Base-by-base conservation (phyloP, 495 filamentous ascomycete species). In the Neurospora sp. region DNA sequence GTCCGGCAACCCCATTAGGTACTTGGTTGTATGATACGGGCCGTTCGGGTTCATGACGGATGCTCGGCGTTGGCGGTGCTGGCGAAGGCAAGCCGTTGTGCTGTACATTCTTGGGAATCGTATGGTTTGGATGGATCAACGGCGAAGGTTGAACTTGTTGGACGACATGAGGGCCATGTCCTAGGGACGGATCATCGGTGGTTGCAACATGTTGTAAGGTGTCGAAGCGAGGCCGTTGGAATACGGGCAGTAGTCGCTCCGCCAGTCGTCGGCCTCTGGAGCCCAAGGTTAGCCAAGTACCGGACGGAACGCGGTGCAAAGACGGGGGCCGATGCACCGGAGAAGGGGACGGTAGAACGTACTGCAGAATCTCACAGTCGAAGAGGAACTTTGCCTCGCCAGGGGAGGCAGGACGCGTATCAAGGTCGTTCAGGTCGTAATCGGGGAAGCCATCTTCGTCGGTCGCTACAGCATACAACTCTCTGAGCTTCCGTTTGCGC, bases 401-500 rank as follows among this genome's bases (percentile, higher is more conserved):
- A 69, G 85, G 75, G 73, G 83, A 82, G 81, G 82, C 80, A 75
- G 89, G 74, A 38, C 78, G 80, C 82, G 81, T 89, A 82, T 84
- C 83, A 35, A 79, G 78, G 74, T 82, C 79, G 79, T 73, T 78
- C 72, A 81, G 80, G 77, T 82, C 83, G 76, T 80, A 77, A 77
- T 80, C 80, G 69, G 82, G 82, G 75, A 85, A 81, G 76, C 75
- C 81, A 80, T 84, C 80, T 70, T 82, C 75, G 78, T 83, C 84
- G 75, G 86, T 81, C 77, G 88, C 85, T 81, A 89, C 85, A 73
- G 86, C 83, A 84, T 90, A 94, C 77, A 97, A 88, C 84, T 93
- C 91, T 77, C 89, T 90, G 79, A 97, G 85, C 83, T 94, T 94
- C 81, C 91, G 90, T 87, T 94, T 93, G 79, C 92, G 91, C 84